phyloP scores from a whole-genome alignment of 139 green algal species.

The Eudorina sp. region DNA sequence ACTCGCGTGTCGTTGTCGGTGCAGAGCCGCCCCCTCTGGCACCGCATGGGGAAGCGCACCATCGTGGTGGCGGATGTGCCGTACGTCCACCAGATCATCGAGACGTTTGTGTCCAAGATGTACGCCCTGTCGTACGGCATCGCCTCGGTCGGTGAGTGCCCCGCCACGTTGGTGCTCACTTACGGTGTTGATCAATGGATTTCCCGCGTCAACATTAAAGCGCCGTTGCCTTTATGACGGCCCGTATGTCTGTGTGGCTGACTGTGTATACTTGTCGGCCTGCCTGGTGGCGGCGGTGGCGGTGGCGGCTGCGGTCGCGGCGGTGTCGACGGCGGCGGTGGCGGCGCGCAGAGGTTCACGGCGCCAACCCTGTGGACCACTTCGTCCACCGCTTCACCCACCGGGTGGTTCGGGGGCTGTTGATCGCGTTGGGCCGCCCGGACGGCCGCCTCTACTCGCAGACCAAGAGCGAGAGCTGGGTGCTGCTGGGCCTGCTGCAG shows the following conservation, averaged over 20 bases:
- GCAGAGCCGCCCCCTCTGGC: constrained; percentile 8
- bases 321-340: no score
- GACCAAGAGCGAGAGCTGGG: constrained; percentile 45
- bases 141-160: constrained; percentile 28
- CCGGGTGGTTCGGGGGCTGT: constrained; percentile 23
- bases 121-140: constrained; percentile 40
- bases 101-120: constrained; percentile 44
- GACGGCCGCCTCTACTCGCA: constrained; percentile 34
- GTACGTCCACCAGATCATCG: constrained; percentile 41
- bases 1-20: no score
- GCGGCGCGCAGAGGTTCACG: constrained; percentile 40
- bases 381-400: constrained; percentile 45
- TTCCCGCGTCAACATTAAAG: no score
- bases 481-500: constrained; percentile 39
- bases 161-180: no score
- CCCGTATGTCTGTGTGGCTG: no score
- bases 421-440: constrained; percentile 32
- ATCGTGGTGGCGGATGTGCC: constrained; percentile 35
- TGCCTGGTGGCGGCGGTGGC: no score
- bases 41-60: constrained; percentile 37
- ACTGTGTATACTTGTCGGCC: no score
- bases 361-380: constrained; percentile 32
- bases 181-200: no score
- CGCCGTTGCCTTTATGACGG: no score
- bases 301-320: no score